Percentiles rank a stretch among this genome's conserved stretches.
phyloP scores from a whole-genome alignment of 208 protist genomes.

The Trypanosoma vivax region DNA sequence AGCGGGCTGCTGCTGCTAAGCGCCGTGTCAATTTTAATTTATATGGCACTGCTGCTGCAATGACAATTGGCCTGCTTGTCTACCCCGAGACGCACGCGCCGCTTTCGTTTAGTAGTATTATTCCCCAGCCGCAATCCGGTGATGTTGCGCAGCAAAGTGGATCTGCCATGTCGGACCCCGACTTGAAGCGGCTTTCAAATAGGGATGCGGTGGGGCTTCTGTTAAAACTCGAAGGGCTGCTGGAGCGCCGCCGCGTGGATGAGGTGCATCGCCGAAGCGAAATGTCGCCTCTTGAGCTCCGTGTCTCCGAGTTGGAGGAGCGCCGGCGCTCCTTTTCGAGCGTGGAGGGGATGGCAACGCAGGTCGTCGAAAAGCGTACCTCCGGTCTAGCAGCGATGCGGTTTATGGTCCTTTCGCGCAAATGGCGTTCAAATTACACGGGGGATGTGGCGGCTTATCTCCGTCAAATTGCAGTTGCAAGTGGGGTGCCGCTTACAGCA shows the following conservation, averaged over 20 bases:
- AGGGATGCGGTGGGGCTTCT: constrained; percentile 77
- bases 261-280: constrained; percentile 18
- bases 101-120: constrained; percentile 56
- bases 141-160: constrained; percentile 11
- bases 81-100: constrained; percentile 53
- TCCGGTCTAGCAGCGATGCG: constrained; percentile 55
- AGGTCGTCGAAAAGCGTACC: constrained; percentile 42
- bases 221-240: constrained; percentile 71
- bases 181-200: constrained; percentile 49
- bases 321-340: constrained; percentile 44
- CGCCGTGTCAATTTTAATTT: constrained; percentile 39
- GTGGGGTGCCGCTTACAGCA: constrained; percentile 27
- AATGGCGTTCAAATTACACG: constrained; percentile 71
- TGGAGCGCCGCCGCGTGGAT: constrained; percentile 49
- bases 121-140: constrained; percentile 11
- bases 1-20: constrained; percentile 27
- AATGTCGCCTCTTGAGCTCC: constrained; percentile 28
- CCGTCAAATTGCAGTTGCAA: constrained; percentile 58
- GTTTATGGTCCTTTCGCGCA: constrained; percentile 53
- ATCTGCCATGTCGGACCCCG: constrained; percentile 12
- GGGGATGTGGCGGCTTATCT: constrained; percentile 73
- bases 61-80: constrained; percentile 60
- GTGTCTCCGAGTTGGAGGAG: constrained; percentile 55
- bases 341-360: constrained; percentile 53
- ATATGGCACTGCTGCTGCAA: constrained; percentile 53